These are phyloP conservation scores for Pichia sp. DNA, from an alignment of 1,139 yeast species.

Conservation along the genomic window DNA sequence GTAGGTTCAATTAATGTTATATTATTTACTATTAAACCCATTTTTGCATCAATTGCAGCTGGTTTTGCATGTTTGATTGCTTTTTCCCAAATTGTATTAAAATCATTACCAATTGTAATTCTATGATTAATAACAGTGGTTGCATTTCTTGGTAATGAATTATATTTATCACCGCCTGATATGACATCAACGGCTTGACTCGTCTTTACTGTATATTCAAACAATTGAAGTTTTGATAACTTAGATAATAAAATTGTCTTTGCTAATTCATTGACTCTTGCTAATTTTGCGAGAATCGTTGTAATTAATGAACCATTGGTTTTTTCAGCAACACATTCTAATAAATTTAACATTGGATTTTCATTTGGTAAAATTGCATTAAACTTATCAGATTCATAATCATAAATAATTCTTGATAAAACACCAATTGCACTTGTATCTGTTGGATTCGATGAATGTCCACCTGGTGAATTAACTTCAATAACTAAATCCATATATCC, in stretches of 20 bases:
- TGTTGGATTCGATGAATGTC: constrained; percentile 68
- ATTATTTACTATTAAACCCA: constrained; percentile 39
- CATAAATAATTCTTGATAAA: constrained; percentile 43
- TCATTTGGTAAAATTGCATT: constrained; percentile 36
- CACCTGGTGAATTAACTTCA: constrained; percentile 53
- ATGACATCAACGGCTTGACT: constrained; percentile 58
- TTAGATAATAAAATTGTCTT: constrained; percentile 33
- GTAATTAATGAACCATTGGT: constrained; percentile 7
- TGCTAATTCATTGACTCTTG: constrained; percentile 24
- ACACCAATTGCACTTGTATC: constrained; percentile 69
- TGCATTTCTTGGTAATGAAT: constrained; percentile 50
- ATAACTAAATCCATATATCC: constrained; percentile 51
- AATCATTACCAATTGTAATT: constrained; percentile 38
- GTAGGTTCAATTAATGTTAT: constrained; percentile 31
- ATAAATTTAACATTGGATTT: constrained; percentile 43
- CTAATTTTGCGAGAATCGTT: constrained; percentile 6
- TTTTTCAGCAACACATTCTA: constrained; percentile 45
- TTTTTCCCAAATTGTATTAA: constrained; percentile 28
- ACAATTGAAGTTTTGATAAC: constrained; percentile 23
- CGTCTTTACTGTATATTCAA: constrained; percentile 42
- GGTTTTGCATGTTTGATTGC: constrained; percentile 28
- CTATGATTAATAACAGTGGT: constrained; percentile 43
- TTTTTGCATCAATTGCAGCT: constrained; percentile 40
- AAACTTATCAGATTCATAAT: constrained; percentile 47
- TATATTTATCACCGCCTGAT: constrained; percentile 53